phyloP scores from a whole-genome alignment of 2,329 filamentous ascomycete genomes.

The Ceratocystis diversiconidia region DNA sequence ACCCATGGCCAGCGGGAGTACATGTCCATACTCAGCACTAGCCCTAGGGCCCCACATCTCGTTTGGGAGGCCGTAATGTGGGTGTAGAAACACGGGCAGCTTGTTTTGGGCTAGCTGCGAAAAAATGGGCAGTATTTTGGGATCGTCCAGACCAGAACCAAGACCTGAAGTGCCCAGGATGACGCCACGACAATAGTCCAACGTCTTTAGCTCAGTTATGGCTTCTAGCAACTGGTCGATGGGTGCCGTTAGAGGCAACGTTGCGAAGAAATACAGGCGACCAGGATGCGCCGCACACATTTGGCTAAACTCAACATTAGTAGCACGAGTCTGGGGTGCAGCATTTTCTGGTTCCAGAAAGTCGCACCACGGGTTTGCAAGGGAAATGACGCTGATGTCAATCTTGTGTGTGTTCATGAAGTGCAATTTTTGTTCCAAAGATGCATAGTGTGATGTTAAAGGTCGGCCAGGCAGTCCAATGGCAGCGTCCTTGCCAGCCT shows the following conservation, averaged over 20 bases:
- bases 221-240: constrained; percentile 47
- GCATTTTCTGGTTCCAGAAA: constrained; percentile 51
- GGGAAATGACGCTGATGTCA: constrained; percentile 67
- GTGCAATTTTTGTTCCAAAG: constrained; percentile 61
- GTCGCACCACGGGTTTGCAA: constrained; percentile 91
- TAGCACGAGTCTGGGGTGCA: constrained; percentile 35
- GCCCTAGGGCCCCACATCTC: constrained; percentile 64
- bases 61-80: constrained; percentile 76
- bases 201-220: constrained; percentile 44
- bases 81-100: constrained; percentile 69
- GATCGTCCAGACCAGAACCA: constrained; percentile 68
- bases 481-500: constrained; percentile 38
- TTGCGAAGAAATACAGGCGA: constrained; percentile 68
- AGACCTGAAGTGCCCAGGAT: constrained; percentile 77
- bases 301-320: constrained; percentile 64
- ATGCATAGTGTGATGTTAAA: constrained; percentile 70
- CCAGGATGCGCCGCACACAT: constrained; percentile 55
- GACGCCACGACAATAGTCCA: constrained; percentile 65
- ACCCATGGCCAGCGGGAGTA: constrained; percentile 69
- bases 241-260: constrained; percentile 61
- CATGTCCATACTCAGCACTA: constrained; percentile 62
- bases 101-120: constrained; percentile 48
- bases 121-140: constrained; percentile 56
- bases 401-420: constrained; percentile 84
- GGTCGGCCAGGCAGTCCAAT: constrained; percentile 54